Base-by-base conservation (phyloP, 164 flowering plant genomes). In the Liriodendron chinense region DNA sequence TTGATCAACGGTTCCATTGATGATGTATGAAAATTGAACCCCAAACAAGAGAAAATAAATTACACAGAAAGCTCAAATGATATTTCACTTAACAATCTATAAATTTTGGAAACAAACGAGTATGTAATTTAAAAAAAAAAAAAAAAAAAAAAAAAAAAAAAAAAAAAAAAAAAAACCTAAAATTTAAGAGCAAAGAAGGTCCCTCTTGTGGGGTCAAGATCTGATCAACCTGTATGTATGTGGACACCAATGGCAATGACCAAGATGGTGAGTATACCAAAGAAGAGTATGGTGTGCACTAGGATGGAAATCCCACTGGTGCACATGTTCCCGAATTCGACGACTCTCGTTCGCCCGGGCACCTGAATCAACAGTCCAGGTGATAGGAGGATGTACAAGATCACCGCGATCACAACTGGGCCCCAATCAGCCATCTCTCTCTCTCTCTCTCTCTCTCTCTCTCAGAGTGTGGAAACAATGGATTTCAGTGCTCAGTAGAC, bases 261-360 rank as follows among this genome's bases (percentile, higher is more conserved):
- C 75, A 91, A 80, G 82, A 90, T 85, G 72, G 90, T 90, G 76
- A 80, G 18, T 62, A 87, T 82, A 70, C 89, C 83, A 62, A 89
- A 90, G 84, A 83, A 91, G 13, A 91, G 64, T 22, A 89, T 61
- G 6, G 96, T 85, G 74, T 91, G 96, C 71, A 89, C 83, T 69
- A 91, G 77, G 28, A 91, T 89, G 56, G 96, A 75, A 14, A 91
- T 84, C 47, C 93, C 93, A 75, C 96, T 91, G 0, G 96, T 91
- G 77, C 34, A 28, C 92, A 91, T 89, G 88, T 86, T 91, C 10
- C 96, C 96, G 57, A 90, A 91, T 80, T 91, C 96, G 49, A 88
- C 81, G 47, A 86, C 87, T 68, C 92, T 85, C 28, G 84, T 50
- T 56, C 89, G 87, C 1, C 90, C 91, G 47, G 93, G 96, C 43